Evolutionary conservation across 2,329 filamentous ascomycete species (phyloP).

Genomic region (Alternaria sp.): DNA sequence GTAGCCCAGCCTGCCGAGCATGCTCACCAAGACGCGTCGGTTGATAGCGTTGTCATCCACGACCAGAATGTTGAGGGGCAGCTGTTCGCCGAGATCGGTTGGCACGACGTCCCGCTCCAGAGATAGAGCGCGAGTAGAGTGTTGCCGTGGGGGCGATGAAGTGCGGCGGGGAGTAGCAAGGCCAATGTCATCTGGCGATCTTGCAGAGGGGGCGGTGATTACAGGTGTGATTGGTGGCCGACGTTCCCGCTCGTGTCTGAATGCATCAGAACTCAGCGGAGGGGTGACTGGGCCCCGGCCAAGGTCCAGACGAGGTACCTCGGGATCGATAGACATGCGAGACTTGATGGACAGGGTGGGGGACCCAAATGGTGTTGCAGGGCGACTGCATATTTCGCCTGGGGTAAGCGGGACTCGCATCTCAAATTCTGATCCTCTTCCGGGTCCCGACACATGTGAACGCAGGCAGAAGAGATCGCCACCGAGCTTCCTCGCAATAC

Average conservation of each 20-base stretch:
- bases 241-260: constrained; percentile 23
- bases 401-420: constrained; percentile 68
- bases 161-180: constrained; percentile 39
- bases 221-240: constrained; percentile 16
- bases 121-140: constrained; percentile 22
- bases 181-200: constrained; percentile 17
- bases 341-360: constrained; percentile 48
- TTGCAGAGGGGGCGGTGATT: constrained; percentile 17
- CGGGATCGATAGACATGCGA: constrained; percentile 39
- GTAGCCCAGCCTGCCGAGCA: constrained; percentile 73
- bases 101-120: constrained; percentile 28
- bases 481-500: constrained; percentile 70
- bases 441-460: constrained; percentile 66
- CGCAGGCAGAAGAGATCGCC: constrained; percentile 70
- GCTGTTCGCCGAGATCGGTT: constrained; percentile 59
- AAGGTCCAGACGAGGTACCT: constrained; percentile 25
- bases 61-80: constrained; percentile 72
- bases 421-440: constrained; percentile 71
- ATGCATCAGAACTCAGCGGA: constrained; percentile 32
- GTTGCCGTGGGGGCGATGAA: constrained; percentile 35
- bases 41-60: constrained; percentile 78
- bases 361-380: constrained; percentile 58
- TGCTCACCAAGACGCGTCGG: constrained; percentile 69
- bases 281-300: constrained; percentile 36
- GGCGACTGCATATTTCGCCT: constrained; percentile 57